Evolutionary conservation across 768 basidiomycete genomes (phyloP), one percentile per base, ranked within the genome.

Genomic region (Piloderma croceum): DNA sequence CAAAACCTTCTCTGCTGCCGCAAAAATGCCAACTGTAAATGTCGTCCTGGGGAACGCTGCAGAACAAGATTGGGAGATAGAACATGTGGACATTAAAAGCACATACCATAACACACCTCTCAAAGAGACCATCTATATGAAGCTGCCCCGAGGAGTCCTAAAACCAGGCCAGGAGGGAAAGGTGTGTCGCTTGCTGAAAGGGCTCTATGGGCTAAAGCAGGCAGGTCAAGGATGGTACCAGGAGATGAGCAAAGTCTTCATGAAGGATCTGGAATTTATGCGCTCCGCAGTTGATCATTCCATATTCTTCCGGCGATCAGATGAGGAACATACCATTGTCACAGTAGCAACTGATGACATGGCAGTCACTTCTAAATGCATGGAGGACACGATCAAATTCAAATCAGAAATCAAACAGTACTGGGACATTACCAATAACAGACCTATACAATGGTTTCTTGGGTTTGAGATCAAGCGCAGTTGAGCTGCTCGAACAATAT

Each of bases 141-240:
- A 32, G 5, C 54, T 54, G 27, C 57, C 52, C 10, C 47, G 42
- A 12, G 54, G 56, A 1, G 54, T 46, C 36, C 33, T 43, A 19
- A 36, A 40, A 9, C 43, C 45, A 0, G 41, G 43, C 3, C 24
- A 38, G 6, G 12, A 40, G 5, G 29, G 35, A 17, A 37, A 39
- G 10, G 55, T 56, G 22, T 60, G 55, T 33, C 43, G 20, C 9
- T 48, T 65, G 7, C 35, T 33, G 20, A 58, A 59, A 34, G 46
- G 48, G 5, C 43, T 65, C 2, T 64, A 64, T 43, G 57, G 64
- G n/a, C 39, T 62, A 3, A 59, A 56, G 31, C 60, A 62, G 34
- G 44, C 46, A 1, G 49, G 52, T 6, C 41, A 34, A 7, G n/a
- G 29, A 5, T 61, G 56, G 54, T 54, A 59, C 31, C 35, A 47